Conservation (phyloP, 2,329 filamentous ascomycete species). For the Macrophomina pseudophaseolina region DNA sequence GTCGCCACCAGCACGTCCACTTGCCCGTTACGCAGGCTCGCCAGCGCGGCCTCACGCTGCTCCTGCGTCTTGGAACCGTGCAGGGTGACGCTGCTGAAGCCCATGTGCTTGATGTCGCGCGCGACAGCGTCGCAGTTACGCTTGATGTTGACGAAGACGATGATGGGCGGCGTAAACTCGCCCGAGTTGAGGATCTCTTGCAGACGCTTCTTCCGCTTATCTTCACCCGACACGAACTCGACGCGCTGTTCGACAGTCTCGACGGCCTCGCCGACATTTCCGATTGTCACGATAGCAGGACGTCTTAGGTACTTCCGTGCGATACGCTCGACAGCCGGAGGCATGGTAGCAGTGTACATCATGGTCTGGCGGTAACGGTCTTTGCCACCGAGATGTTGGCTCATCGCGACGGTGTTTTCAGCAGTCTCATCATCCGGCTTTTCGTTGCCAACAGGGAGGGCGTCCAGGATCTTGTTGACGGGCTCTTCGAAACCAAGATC, state of each 20-base stretch:
- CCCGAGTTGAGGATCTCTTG: conserved; percentile 82
- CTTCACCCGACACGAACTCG: conserved; percentile 87
- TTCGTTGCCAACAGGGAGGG: conserved; percentile 88
- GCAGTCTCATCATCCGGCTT: conserved; percentile 94
- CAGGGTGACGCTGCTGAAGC: conserved; percentile 85
- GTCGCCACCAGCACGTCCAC: conserved; percentile 93
- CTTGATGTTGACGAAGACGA: conserved; percentile 99
- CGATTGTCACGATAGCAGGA: conserved; percentile 92
- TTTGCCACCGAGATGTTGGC: conserved; percentile 72
- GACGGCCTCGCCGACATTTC: conserved; percentile 92
- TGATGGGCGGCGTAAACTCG: conserved; percentile 87
- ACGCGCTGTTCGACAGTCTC: conserved; percentile 98
- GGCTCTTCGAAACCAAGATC: conserved; percentile 97
- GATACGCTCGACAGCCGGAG: conserved; percentile 86
- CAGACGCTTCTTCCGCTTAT: conserved; percentile 96
- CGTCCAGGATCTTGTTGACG: conserved; percentile 96
- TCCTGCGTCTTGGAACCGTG: conserved; percentile 98
- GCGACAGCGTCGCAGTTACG: conserved; percentile 96
- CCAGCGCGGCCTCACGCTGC: conserved; percentile 91
- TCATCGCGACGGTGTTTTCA: conserved; percentile 86
- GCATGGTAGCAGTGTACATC: conserved; percentile 99
- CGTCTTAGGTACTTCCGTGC: conserved; percentile 95
- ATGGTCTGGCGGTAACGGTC: conserved; percentile 94
- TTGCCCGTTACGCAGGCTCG: conserved; percentile 77
- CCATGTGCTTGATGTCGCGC: conserved; percentile 91